Evolutionary conservation across 345 rosid species (phyloP).

Genomic region (Eucalyptus fibrosa): DNA sequence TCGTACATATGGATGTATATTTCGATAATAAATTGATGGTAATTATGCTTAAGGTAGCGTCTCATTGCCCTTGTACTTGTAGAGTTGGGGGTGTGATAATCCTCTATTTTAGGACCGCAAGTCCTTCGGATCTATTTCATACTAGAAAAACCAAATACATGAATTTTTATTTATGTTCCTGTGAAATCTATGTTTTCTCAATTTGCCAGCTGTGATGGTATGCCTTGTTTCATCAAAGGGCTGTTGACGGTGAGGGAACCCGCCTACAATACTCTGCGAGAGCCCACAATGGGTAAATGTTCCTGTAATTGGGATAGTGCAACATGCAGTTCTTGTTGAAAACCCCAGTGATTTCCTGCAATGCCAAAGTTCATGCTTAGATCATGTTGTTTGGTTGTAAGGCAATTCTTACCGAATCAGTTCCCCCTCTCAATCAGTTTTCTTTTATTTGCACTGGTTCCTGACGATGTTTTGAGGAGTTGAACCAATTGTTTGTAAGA

Average conservation of each 20-base stretch:
- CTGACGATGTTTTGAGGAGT: neutral
- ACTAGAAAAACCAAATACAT: neutral
- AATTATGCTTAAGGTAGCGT: no score
- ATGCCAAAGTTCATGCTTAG: neutral
- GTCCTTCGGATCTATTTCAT: neutral
- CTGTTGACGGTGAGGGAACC: neutral
- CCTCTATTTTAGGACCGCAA: neutral
- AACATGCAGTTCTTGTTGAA: slow-evolving; percentile 22
- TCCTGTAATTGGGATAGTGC: slow-evolving; percentile 17
- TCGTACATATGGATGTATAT: no score
- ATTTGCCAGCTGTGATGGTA: neutral
- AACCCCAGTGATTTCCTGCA: neutral
- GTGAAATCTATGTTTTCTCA: neutral
- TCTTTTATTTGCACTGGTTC: neutral
- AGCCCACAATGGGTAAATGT: neutral
- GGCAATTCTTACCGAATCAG: neutral
- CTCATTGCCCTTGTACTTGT: neutral
- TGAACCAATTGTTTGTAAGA: neutral
- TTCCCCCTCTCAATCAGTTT: neutral
- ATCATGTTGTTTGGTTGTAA: neutral
- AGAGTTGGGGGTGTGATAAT: neutral
- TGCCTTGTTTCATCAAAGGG: neutral
- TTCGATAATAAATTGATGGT: no score
- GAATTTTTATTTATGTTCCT: no score
- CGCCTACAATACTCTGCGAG: neutral